Evolutionary conservation across 768 basidiomycete genomes (phyloP).

Genomic region (Cystoderma amianthinum): DNA sequence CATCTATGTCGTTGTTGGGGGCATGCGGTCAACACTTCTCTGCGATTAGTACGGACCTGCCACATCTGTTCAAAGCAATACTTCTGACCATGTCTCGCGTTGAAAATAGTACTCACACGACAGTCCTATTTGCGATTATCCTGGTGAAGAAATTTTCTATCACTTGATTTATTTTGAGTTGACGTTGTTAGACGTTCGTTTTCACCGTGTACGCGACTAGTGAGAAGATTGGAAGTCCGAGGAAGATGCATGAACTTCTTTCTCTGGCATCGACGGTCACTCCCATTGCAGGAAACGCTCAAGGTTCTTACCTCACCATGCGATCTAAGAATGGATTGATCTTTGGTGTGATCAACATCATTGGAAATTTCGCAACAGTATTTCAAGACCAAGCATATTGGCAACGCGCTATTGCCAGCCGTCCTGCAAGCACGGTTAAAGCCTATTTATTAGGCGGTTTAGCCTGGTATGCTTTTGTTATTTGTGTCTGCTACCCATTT

Average conservation of each 20-base stretch:
- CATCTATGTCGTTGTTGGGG: constrained; percentile 83
- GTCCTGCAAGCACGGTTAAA: constrained; percentile 81
- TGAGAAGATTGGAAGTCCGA: constrained; percentile 71
- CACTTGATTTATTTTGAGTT: constrained; percentile 4
- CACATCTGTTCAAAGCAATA: background rate
- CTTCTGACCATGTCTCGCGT: constrained; percentile 2
- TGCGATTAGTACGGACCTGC: constrained; percentile 67
- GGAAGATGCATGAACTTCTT: constrained; percentile 76
- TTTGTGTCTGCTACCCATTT: no score
- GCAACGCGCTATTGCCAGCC: constrained; percentile 86
- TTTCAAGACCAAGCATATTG: constrained; percentile 76
- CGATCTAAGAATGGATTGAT: constrained; percentile 71
- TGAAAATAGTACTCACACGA: constrained; percentile 78
- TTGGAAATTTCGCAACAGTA: constrained; percentile 69
- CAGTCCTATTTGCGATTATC: constrained; percentile 83
- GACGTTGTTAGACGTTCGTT: constrained; percentile 30
- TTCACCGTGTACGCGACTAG: constrained; percentile 83
- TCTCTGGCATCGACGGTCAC: constrained; percentile 38
- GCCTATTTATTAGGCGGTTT: constrained; percentile 87
- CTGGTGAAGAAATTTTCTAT: constrained; percentile 24
- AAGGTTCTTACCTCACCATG: constrained; percentile 82
- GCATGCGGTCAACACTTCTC: constrained; percentile 80
- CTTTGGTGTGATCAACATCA: constrained; percentile 83
- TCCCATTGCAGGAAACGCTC: constrained; percentile 78
- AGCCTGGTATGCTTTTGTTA: constrained; percentile 59